Evolutionary conservation across 441 rosid species (phyloP), one percentile per base, ranked within the genome.

Genomic region (Pelargonium myrrhifolium): DNA sequence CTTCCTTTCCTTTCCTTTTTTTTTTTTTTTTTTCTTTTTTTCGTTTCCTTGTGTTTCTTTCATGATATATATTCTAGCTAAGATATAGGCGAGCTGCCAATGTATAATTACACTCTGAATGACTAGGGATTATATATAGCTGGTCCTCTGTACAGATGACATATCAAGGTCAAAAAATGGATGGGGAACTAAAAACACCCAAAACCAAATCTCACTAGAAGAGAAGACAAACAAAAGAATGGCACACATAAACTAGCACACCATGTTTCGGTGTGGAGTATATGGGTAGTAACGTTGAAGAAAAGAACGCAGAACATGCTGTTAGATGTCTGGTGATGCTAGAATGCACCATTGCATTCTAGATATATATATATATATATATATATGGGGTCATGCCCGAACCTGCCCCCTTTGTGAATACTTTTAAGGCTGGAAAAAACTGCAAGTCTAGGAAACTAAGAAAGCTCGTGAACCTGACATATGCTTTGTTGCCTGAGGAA

Each of bases 301-400:
- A n/a, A 77, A 68, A 75, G 79, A 31, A 71, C 89, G 79, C 91
- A 77, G 84, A 75, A 62, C 85, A 76, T 77, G 65, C 64, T 72
- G 65, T 80, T 77, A 77, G 85, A 80, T 78, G 82, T 77, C 80
- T 77, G 84, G 80, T 82, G 89, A 76, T 71, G 80, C 85, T 79
- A 85, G 92, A 86, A 85, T 86, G 96, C 76, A 78, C 91, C 92
- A 40, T 81, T 72, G 79, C 89, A 89, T 77, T 84, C 89, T 77
- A 82, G 85, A 53, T 5, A 77, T 70, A 66, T 70, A n/a, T n/a
- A n/a, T n/a, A n/a, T n/a, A n/a, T n/a, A n/a, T n/a, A n/a, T n/a
- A n/a, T n/a, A n/a, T n/a, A n/a, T n/a, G 75, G 68, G 69, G 73
- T 96, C 96, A 90, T 89, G 82, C 80, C 83, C 75, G 77, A 75